Evolutionary conservation across 2,329 filamentous ascomycete genomes (phyloP).

Genomic region (Colletotrichum orchidophilum): DNA sequence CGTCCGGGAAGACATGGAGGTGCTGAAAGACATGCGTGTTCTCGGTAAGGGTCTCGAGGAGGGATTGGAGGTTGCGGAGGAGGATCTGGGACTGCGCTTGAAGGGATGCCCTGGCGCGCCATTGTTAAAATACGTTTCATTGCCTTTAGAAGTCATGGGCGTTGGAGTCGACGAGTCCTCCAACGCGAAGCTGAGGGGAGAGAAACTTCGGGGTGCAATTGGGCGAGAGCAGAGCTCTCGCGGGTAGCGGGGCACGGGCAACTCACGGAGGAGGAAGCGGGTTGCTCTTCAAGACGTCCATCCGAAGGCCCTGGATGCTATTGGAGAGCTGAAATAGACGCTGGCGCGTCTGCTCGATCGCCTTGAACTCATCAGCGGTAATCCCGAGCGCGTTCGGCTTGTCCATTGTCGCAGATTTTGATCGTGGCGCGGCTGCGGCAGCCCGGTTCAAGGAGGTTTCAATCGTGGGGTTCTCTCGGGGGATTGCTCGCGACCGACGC

Average conservation of each 20-base stretch:
- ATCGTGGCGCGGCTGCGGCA: neutral
- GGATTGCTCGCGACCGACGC: neutral
- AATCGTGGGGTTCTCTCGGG: neutral
- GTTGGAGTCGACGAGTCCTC: no score
- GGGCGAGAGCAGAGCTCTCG: no score
- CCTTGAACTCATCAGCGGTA: constrained; percentile 69
- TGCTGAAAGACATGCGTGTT: constrained; percentile 74
- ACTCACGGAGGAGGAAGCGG: constrained; percentile 74
- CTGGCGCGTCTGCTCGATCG: constrained; percentile 76
- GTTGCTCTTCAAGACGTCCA: constrained; percentile 68
- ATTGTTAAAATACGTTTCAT: no score
- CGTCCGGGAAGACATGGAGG: constrained; percentile 79
- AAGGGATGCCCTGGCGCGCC: constrained; percentile 76
- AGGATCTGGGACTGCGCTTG: constrained; percentile 78
- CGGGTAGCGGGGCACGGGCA: no score
- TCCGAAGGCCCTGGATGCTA: constrained; percentile 72
- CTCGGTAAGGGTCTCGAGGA: constrained; percentile 72
- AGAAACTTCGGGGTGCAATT: no score
- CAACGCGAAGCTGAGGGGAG: neutral
- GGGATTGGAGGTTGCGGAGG: constrained; percentile 73
- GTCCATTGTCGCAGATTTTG: constrained; percentile 5
- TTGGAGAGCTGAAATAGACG: constrained; percentile 74
- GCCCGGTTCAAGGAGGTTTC: neutral
- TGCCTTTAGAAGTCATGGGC: no score
- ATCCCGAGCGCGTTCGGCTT: constrained; percentile 51